A percentile compares a stretch with the other conserved stretches of the same genome.
Evolutionary conservation across 768 basidiomycete species (phyloP).

Genomic region (Amanita molliuscula): DNA sequence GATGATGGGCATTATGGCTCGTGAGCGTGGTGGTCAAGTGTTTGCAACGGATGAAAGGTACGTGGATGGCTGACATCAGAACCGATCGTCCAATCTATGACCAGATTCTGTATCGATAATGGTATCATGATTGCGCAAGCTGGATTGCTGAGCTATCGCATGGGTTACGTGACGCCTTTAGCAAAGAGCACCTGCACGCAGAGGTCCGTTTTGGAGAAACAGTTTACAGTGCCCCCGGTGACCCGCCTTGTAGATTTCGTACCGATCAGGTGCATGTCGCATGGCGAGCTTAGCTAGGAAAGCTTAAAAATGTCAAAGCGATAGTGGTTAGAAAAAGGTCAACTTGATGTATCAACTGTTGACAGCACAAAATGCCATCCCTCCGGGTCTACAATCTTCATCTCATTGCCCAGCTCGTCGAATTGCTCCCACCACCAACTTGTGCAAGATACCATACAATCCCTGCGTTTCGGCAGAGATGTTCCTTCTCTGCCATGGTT

Average conservation of each 20-base stretch:
- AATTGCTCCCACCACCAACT: constrained; percentile 81
- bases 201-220: constrained; percentile 37
- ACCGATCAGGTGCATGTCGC: constrained; percentile 91
- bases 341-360: constrained; percentile 29
- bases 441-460: constrained; percentile 42
- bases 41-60: constrained; percentile 96
- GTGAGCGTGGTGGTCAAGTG: constrained; percentile 77
- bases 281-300: constrained; percentile 55
- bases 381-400: constrained; percentile 32
- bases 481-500: constrained; percentile 67
- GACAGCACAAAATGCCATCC: constrained; percentile 41
- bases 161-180: constrained; percentile 77
- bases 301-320: constrained; percentile 3
- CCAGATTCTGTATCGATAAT: constrained; percentile 96
- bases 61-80: constrained; percentile 10
- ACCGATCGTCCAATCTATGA: background rate
- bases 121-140: constrained; percentile 99
- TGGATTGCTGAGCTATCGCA: constrained; percentile 82
- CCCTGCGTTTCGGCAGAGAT: constrained; percentile 23
- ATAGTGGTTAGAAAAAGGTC: background rate
- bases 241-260: constrained; percentile 54
- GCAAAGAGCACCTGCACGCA: constrained; percentile 85
- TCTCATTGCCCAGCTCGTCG: constrained; percentile 31
- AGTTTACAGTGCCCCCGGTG: constrained; percentile 2
- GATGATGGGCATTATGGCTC: constrained; percentile 98